A percentile compares a stretch with the other conserved stretches of the same genome.
Evolutionary conservation across 2,329 filamentous ascomycete genomes (phyloP).

Genomic region (Claviceps sp.): DNA sequence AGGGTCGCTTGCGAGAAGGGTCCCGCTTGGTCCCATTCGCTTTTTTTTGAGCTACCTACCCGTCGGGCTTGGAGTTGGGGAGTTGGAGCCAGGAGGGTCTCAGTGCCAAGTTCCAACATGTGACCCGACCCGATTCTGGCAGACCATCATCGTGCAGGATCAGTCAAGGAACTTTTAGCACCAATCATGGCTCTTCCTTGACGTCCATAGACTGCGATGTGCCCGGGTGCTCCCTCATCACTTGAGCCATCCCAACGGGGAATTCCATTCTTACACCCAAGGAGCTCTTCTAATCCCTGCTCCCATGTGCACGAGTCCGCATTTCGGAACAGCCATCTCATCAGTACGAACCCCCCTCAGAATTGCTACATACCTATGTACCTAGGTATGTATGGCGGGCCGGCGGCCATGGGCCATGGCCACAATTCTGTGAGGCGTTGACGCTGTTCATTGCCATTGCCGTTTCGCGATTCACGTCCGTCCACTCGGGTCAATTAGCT

Average conservation of each 20-base stretch:
- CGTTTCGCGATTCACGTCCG: too few relatives aligned
- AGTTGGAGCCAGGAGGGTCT: background rate
- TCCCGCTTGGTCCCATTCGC: background rate
- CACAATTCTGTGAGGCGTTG: too few relatives aligned
- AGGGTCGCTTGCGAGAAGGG: background rate
- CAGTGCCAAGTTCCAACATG: background rate
- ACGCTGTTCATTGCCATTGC: too few relatives aligned
- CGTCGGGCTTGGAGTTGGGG: background rate
- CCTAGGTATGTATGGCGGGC: too few relatives aligned
- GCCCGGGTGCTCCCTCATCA: background rate
- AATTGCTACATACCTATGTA: too few relatives aligned
- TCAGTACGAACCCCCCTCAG: too few relatives aligned
- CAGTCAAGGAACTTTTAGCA: background rate
- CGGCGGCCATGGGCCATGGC: too few relatives aligned
- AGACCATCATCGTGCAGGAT: background rate
- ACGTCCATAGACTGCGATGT: background rate
- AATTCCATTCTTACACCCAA: background rate
- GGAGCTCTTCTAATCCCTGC: background rate
- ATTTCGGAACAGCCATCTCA: background rate
- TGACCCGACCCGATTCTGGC: background rate
- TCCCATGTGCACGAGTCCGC: constrained; percentile 3
- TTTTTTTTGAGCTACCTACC: background rate
- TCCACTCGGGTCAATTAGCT: too few relatives aligned
- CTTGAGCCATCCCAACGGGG: background rate
- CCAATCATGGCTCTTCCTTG: background rate